Evolutionary conservation across 768 basidiomycete species (phyloP).

Genomic region (Boletus eberwhitei): DNA sequence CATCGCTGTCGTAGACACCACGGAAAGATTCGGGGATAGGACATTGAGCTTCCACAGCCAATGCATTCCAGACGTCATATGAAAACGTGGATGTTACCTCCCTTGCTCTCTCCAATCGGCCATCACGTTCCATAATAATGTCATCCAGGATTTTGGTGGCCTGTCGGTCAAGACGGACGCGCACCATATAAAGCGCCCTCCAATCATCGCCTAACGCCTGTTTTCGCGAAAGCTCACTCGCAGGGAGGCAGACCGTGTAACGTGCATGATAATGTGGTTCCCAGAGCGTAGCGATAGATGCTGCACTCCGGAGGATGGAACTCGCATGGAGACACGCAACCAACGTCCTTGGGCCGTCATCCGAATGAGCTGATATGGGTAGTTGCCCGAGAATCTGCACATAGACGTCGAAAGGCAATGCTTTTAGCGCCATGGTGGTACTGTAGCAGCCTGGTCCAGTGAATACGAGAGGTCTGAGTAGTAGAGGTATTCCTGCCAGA

Average conservation of each 20-base stretch:
- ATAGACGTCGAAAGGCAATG: constrained; percentile 36
- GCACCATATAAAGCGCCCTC: constrained; percentile 42
- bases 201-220: constrained; percentile 37
- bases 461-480: neutral
- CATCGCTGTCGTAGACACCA: constrained; percentile 11
- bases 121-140: constrained; percentile 37
- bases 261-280: constrained; percentile 48
- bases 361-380: constrained; percentile 22
- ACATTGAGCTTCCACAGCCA: constrained; percentile 39
- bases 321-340: constrained; percentile 39
- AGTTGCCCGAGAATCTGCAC: constrained; percentile 36
- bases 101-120: constrained; percentile 39
- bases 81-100: constrained; percentile 38
- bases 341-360: constrained; percentile 34
- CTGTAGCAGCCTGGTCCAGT: neutral
- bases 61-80: constrained; percentile 55
- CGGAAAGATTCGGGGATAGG: constrained; percentile 33
- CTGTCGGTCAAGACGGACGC: constrained; percentile 42
- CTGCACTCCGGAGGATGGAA: constrained; percentile 42
- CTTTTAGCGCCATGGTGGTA: constrained; percentile 19
- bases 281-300: constrained; percentile 45
- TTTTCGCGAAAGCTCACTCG: constrained; percentile 36
- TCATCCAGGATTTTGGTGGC: constrained; percentile 41
- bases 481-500: neutral
- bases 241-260: constrained; percentile 41